Base-by-base conservation (phyloP, 1,139 yeast genomes). In the Kurtzmaniella natalensis region DNA sequence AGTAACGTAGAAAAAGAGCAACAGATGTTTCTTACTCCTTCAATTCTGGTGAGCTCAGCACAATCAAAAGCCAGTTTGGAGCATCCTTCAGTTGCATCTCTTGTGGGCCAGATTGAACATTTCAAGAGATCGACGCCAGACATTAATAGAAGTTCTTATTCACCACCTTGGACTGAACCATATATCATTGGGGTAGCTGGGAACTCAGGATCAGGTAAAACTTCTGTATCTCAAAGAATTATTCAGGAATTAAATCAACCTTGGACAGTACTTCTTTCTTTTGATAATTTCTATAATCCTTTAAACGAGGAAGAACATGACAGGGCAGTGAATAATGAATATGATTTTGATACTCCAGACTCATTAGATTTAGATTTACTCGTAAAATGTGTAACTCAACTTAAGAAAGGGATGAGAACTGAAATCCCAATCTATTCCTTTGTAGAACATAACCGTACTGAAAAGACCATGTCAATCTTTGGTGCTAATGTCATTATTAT, bases 131-230 rank as follows among this genome's bases (percentile, higher is more conserved):
- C 31, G n/a, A 26, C 29, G 3, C 29, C 18, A 17, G 29, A 26
- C 21, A 26, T 26, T n/a, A 26, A 21, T 18, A 16, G 19, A 5
- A 26, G 17, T 13, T 20, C 58, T 18, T 84, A 85, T 51, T 73
- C 76, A 11, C 97, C 97, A 3, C 97, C 97, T 17, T 92, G 97
- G 97, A 81, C 87, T 2, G 88, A 87, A 40, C 97, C 97, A 0
- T 92, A 88, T 52, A 80, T 92, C 33, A 89, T 92, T 42, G 98
- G 96, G 5, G 77, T 92, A 14, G 96, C 96, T 0, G 98, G 98
- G 1, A 79, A 84, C 37, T 83, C 95, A 16, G 98, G 97, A 1
- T 84, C 95, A 0, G 98, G 98, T 2, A 92, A 92, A 54, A 92
- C 98, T 0, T 83, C 95, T 20, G 85, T 92, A 18, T 94, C 97